phyloP scores from a whole-genome alignment of 768 basidiomycete species.

The Auriculariales sp. region DNA sequence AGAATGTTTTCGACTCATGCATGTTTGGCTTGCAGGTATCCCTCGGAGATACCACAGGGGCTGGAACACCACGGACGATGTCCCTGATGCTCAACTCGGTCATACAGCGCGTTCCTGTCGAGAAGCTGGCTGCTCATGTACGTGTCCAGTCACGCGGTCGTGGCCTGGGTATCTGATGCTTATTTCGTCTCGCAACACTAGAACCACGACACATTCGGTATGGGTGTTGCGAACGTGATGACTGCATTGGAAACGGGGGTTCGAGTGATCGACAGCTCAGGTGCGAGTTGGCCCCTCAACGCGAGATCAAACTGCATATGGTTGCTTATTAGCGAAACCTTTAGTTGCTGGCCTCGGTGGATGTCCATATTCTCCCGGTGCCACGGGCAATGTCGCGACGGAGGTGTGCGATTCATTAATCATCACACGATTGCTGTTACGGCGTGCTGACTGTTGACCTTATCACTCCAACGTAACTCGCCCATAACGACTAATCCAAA shows the following conservation, averaged over 20 bases:
- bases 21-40: slow-evolving; percentile 19
- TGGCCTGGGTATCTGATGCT: neutral
- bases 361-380: slow-evolving; percentile 92
- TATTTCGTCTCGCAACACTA: slow-evolving; percentile 35
- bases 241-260: slow-evolving; percentile 60
- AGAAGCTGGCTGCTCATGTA: slow-evolving; percentile 50
- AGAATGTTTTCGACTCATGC: neutral
- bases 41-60: slow-evolving; percentile 84
- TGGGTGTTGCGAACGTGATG: slow-evolving; percentile 63
- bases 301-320: too few species aligned
- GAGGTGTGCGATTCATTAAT: slow-evolving; percentile 26
- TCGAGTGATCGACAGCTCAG: slow-evolving; percentile 47
- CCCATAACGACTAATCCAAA: too few species aligned
- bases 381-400: slow-evolving; percentile 89
- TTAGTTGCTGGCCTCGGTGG: slow-evolving; percentile 85
- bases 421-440: too few species aligned
- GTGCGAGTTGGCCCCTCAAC: too few species aligned
- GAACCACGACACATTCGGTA: slow-evolving; percentile 85
- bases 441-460: too few species aligned
- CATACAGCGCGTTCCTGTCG: slow-evolving; percentile 41
- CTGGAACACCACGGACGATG: slow-evolving; percentile 60
- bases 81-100: slow-evolving; percentile 57
- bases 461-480: too few species aligned
- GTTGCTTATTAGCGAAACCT: too few species aligned
- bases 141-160: neutral